phyloP scores from a whole-genome alignment of 352 stramenopile genomes.

The Saprolegnia parasitica region DNA sequence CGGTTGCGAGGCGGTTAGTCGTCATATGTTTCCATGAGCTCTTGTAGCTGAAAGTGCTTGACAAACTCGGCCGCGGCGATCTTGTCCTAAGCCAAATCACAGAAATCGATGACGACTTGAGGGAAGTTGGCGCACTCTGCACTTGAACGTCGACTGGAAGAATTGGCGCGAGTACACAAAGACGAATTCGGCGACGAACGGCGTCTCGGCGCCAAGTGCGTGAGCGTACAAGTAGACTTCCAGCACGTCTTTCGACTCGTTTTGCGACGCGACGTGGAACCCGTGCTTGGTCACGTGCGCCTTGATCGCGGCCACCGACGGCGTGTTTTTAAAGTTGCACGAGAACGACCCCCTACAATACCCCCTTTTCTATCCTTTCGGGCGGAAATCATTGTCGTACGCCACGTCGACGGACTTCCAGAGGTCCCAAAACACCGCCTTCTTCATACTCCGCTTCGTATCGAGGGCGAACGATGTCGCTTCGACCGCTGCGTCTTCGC shows the following conservation, averaged over 20 bases:
- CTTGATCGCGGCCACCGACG: conserved; percentile 41
- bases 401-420: conserved; percentile 22
- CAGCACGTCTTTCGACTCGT: conserved; percentile 53
- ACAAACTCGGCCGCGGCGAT: conserved; percentile 15
- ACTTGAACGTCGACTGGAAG: conserved; percentile 82
- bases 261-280: conserved; percentile 52
- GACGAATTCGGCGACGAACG: conserved; percentile 75
- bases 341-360: conserved; percentile 70
- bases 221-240: conserved; percentile 65
- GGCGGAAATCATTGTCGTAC: no score
- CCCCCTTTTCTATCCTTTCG: no score
- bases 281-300: conserved; percentile 41
- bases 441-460: conserved; percentile 15
- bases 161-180: conserved; percentile 64
- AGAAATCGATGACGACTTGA: no score
- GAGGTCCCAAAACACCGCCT: conserved; percentile 23
- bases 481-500: neutral
- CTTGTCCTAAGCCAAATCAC: no score
- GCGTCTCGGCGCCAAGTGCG: conserved; percentile 40
- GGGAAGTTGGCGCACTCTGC: conserved; percentile 59
- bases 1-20: conserved; percentile 1
- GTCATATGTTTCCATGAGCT: conserved; percentile 26
- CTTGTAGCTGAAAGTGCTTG: conserved; percentile 28
- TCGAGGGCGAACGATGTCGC: conserved; percentile 16
- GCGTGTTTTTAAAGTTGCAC: conserved; percentile 54